Evolutionary conservation across 1,139 yeast species (phyloP).

Genomic region (Saccharomyces hybrid): DNA sequence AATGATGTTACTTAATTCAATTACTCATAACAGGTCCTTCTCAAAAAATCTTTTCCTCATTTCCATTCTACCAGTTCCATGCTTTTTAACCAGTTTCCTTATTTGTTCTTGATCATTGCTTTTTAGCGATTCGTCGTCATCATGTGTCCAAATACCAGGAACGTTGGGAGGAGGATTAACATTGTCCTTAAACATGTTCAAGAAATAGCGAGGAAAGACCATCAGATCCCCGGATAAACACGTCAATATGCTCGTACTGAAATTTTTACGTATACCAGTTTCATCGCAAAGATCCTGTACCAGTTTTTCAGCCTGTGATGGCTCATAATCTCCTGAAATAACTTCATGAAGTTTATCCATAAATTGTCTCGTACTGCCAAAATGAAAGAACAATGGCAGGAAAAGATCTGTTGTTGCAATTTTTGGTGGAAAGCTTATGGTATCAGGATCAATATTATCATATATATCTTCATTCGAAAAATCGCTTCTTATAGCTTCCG

Average conservation of each 20-base stretch:
- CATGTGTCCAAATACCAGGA: slow-evolving; percentile 44
- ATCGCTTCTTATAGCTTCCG: slow-evolving; percentile 30
- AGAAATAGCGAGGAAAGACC: slow-evolving; percentile 39
- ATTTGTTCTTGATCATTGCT: slow-evolving; percentile 30
- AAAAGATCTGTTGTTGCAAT: slow-evolving; percentile 28
- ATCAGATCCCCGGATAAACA: slow-evolving; percentile 44
- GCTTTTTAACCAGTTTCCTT: slow-evolving; percentile 30
- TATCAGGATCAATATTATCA: slow-evolving; percentile 26
- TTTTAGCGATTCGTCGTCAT: slow-evolving; percentile 37
- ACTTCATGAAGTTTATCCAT: slow-evolving; percentile 35
- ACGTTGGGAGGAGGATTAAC: slow-evolving; percentile 38
- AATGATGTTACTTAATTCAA: not conserved
- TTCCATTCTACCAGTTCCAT: slow-evolving; percentile 35
- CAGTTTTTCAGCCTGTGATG: slow-evolving; percentile 39
- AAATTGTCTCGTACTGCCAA: slow-evolving; percentile 23
- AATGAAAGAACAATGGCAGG: slow-evolving; percentile 28
- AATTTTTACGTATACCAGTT: slow-evolving; percentile 40
- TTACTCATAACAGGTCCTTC: slow-evolving; percentile 27
- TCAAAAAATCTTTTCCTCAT: slow-evolving; percentile 35
- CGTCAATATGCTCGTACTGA: slow-evolving; percentile 41
- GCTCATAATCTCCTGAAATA: slow-evolving; percentile 37
- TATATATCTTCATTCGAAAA: slow-evolving; percentile 26
- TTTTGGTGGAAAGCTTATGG: slow-evolving; percentile 29
- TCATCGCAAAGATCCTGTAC: slow-evolving; percentile 38
- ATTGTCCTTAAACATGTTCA: slow-evolving; percentile 38